Percentiles rank a stretch among this genome's conserved stretches.
Evolutionary conservation across 2,329 filamentous ascomycete species (phyloP).

Genomic region (Paraphoma chrysanthemicola): DNA sequence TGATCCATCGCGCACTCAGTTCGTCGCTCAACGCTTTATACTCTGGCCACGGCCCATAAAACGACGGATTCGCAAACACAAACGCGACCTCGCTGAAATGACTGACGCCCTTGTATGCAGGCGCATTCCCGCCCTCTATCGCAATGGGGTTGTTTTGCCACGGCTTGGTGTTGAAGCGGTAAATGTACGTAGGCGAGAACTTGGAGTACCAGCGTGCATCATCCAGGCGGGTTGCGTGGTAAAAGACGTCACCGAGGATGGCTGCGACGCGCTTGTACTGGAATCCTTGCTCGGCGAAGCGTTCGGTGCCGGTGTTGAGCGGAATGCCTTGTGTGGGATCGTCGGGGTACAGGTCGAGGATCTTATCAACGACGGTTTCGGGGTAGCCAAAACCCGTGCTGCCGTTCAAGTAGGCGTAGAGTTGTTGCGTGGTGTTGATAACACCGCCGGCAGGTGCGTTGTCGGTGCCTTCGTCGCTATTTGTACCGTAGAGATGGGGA

Average conservation of each 20-base stretch:
- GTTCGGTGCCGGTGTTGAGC: conserved; percentile 38
- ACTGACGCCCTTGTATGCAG: conserved; percentile 55
- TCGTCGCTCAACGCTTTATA: conserved; percentile 52
- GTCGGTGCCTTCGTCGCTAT: conserved; percentile 70
- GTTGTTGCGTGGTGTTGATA: conserved; percentile 65
- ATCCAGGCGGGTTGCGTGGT: conserved; percentile 62
- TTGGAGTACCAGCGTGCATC: conserved; percentile 55
- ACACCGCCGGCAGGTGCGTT: conserved; percentile 61
- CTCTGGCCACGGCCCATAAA: conserved; percentile 46
- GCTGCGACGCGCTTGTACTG: conserved; percentile 65
- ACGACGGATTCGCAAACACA: conserved; percentile 53
- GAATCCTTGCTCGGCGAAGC: conserved; percentile 39
- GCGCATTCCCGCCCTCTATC: conserved; percentile 52
- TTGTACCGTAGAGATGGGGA: conserved; percentile 68
- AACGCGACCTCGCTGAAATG: conserved; percentile 62
- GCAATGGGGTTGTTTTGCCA: conserved; percentile 35
- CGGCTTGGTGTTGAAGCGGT: conserved; percentile 63
- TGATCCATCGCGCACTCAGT: conserved; percentile 56
- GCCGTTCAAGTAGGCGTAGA: conserved; percentile 41
- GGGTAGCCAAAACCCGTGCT: conserved; percentile 43
- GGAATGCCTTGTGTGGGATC: conserved; percentile 42
- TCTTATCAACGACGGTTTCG: conserved; percentile 34
- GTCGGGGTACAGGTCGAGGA: conserved; percentile 45
- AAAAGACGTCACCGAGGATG: conserved; percentile 60
- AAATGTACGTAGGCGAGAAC: conserved; percentile 63